Conservation (phyloP, 176 grass and related monocot species). For the barley (Hordeum vulgare) region DNA sequence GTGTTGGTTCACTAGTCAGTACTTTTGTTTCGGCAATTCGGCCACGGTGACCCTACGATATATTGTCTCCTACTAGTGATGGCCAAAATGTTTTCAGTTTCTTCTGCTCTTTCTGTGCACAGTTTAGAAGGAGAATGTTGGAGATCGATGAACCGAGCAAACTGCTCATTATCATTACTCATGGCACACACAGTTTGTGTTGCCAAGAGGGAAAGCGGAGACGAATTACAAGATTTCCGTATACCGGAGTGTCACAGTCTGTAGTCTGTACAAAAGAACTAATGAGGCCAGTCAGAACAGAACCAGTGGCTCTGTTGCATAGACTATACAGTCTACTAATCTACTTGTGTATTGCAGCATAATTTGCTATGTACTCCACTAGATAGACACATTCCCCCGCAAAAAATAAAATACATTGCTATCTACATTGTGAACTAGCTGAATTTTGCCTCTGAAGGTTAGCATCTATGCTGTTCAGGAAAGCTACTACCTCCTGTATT, state of each 20-base stretch:
- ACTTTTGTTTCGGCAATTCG: not conserved
- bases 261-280: not conserved
- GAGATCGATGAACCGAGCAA: not conserved
- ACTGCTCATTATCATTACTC: not conserved
- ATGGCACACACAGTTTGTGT: not conserved
- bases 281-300: not conserved
- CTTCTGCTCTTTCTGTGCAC: not conserved
- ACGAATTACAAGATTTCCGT: not conserved
- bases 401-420: too few relatives aligned
- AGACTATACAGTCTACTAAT: not conserved
- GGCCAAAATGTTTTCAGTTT: not conserved
- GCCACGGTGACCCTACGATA: not conserved
- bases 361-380: too few relatives aligned
- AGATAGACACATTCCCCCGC: too few relatives aligned
- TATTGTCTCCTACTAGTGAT: not conserved
- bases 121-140: not conserved
- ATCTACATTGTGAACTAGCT: not conserved
- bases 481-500: slow-evolving; percentile 29
- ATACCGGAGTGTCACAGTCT: not conserved
- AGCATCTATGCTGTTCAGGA: slow-evolving; percentile 8
- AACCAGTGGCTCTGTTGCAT: not conserved
- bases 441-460: not conserved
- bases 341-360: not conserved
- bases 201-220: not conserved
- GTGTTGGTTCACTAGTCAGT: too few relatives aligned